Evolutionary conservation across 495 filamentous ascomycete species (phyloP), one percentile per base, ranked within the genome.

Genomic region (Podospora didyma): DNA sequence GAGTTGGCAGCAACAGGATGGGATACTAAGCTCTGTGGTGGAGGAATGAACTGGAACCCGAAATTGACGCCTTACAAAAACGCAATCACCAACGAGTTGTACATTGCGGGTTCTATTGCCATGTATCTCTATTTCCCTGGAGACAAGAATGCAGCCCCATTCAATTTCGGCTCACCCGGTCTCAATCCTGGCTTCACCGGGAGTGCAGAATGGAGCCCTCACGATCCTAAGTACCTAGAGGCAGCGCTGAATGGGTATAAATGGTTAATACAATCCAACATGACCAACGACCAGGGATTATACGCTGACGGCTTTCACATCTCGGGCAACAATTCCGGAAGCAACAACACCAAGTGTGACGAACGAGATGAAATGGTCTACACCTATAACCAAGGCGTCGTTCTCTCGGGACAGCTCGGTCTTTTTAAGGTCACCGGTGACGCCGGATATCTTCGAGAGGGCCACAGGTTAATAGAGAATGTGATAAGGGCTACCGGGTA

Each of bases 81-180:
- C 64, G 92, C 94, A 54, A 93, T 98, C 60, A 98, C 94, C 28
- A 98, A 98, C 66, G 85, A 97, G 66, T 80, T 97, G 9, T 97
- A 77, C 65, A 89, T 97, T 52, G 75, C 91, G 0, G 90, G 89
- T 1, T 91, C 86, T 47, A 82, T 95, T 46, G 81, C 77, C 20
- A 97, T 98, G 94, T 98, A 95, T 67, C 81, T 95, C 3, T 82
- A 94, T 67, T 94, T 90, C 66, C 90, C 92, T 0, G 91, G 91
- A 2, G 92, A 96, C 57, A 57, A 72, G 17, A 90, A 89, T 55
- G 68, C 76, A 14, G 84, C 87, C 0, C 92, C 92, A 1, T 96
- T 89, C 63, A 47, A 70, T 44, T 17, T 26, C 31, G 21, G 12
- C 14, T n/a, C n/a, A n/a, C 22, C n/a, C 23, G 17, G 28, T 11